These are phyloP conservation scores for Artomyces pyxidatus DNA, from an alignment of 768 basidiomycete genomes.

Conservation along the genomic window DNA sequence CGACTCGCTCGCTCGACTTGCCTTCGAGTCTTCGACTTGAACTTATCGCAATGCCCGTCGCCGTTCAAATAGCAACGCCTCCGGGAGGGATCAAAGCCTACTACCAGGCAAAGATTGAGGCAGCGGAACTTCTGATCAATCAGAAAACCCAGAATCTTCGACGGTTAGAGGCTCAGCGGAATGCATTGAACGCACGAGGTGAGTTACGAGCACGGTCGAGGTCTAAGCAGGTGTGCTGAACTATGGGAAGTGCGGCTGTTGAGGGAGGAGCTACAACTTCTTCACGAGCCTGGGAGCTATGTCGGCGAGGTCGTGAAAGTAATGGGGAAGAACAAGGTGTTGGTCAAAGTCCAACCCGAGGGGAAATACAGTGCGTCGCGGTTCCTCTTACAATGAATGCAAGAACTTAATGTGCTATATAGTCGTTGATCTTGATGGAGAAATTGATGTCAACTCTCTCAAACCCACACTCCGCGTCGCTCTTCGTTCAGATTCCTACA, in stretches of 20 bases:
- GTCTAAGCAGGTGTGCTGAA: conserved; percentile 2
- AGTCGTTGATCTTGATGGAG: conserved; percentile 92
- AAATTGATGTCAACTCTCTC: conserved; percentile 73
- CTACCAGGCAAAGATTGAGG: conserved; percentile 94
- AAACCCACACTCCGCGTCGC: conserved; percentile 88
- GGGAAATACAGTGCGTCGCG: conserved; percentile 89
- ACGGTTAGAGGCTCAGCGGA: conserved; percentile 92
- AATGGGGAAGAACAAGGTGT: conserved; percentile 98
- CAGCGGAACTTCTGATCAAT: conserved; percentile 88
- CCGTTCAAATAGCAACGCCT: conserved; percentile 27
- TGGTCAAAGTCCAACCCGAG: conserved; percentile 97
- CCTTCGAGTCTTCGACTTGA: background rate
- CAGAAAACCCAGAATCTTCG: conserved; percentile 95
- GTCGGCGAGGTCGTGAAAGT: conserved; percentile 97
- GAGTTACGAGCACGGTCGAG: conserved; percentile 15
- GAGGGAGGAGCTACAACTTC: conserved; percentile 83
- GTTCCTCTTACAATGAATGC: background rate
- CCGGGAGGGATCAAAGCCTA: conserved; percentile 78
- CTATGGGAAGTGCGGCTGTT: conserved; percentile 65
- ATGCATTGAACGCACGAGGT: conserved; percentile 96
- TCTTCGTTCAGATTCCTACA: conserved; percentile 92
- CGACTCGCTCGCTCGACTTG: conserved; percentile 5
- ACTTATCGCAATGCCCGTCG: conserved; percentile 29
- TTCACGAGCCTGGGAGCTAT: conserved; percentile 95
- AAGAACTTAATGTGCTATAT: background rate